Base-by-base conservation (phyloP, 305 asterid genomes). In the Fraxinus latifolia region DNA sequence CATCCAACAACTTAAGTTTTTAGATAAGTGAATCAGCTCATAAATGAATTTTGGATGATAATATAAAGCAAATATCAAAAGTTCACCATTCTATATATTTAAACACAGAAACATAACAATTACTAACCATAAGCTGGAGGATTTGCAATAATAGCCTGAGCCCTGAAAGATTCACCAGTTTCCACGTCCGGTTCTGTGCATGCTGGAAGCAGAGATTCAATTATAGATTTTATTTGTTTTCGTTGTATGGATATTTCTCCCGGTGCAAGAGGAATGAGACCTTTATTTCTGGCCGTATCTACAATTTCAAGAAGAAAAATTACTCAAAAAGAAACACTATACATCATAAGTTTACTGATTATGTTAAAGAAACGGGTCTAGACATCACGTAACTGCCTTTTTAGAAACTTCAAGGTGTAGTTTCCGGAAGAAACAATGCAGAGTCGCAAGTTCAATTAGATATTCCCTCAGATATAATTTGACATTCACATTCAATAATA, bases 41-140 rank as follows among this genome's bases (percentile, higher is more conserved):
- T 47, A 47, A 11, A 55, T 55, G 67, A 3, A 65, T 65, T 23
- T 19, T 62, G 71, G 32, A 62, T 8, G 32, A 23, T 62, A 8
- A 7, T 65, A 25, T 65, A 23, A 9, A 8, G 34, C 33, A 25
- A 65, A 65, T 25, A 25, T 25, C 32, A 65, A 65, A 12, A 70
- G 62, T 58, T 47, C 33, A 50, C 14, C 81, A 82, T 1, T 19
- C 44, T 47, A 47, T 47, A 12, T 47, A 33, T 25, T 4, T 27
- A 58, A 29, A 42, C 37, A 68, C 5, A 68, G 25, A 72, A 37
- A 78, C 47, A 37, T 77, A 14, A 67, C 72, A 72, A 77, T 7
- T 55, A 90, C 97, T 90, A 83, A 95, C 99, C 99, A 72, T 96
- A 96, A 79, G 99, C 97, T 85, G 99, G 99, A 87, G 99, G 99